These are phyloP conservation scores for Eleusine indica DNA, from an alignment of 176 grass and related monocot species.

Conservation along the genomic window DNA sequence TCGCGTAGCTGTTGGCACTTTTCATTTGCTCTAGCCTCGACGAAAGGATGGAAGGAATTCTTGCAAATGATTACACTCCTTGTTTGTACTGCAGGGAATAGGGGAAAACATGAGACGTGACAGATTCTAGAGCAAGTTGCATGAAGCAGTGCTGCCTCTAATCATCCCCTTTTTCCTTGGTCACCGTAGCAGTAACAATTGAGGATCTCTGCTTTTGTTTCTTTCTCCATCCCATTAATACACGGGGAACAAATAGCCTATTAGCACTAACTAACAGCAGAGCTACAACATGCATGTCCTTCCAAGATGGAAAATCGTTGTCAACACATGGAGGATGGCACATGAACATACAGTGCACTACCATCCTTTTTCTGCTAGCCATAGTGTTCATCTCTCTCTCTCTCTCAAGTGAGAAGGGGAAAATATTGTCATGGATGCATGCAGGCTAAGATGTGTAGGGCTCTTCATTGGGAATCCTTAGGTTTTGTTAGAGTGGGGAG, in stretches of 20 bases:
- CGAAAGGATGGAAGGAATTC: slow-evolving; percentile 37
- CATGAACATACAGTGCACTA: slow-evolving; percentile 50
- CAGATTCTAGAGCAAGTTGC: slow-evolving; percentile 47
- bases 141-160: background rate
- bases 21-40: slow-evolving; percentile 47
- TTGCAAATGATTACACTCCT: slow-evolving; percentile 53
- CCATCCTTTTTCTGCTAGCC: slow-evolving; percentile 46
- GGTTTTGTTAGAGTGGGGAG: slow-evolving; percentile 59
- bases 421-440: slow-evolving; percentile 36
- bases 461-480: slow-evolving; percentile 67
- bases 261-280: background rate
- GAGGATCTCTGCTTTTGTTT: slow-evolving; percentile 32
- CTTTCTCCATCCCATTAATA: slow-evolving; percentile 19
- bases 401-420: slow-evolving; percentile 31
- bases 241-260: background rate
- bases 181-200: background rate
- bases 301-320: slow-evolving; percentile 50
- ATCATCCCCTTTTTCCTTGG: slow-evolving; percentile 29
- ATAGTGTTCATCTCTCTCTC: slow-evolving; percentile 34
- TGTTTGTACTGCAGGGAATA: slow-evolving; percentile 41
- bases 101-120: slow-evolving; percentile 54
- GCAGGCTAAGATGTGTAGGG: slow-evolving; percentile 57
- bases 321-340: slow-evolving; percentile 44
- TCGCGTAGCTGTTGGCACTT: slow-evolving; percentile 32
- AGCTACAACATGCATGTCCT: background rate